A percentile compares a stretch with the other conserved stretches of the same genome.
Evolutionary conservation across 1,139 yeast genomes (phyloP).

Genomic region (Candida tropicalis): DNA sequence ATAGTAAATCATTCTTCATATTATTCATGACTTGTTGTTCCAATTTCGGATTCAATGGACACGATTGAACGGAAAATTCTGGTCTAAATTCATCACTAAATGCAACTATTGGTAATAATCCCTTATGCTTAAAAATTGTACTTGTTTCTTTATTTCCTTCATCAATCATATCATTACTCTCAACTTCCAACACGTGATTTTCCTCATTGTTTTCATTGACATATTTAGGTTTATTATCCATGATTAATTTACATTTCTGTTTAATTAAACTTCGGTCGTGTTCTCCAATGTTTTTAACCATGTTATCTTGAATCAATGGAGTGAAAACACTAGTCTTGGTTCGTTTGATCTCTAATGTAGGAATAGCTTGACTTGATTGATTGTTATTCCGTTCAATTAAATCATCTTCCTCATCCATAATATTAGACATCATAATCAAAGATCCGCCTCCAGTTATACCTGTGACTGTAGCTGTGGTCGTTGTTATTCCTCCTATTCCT

Average conservation of each 20-base stretch:
- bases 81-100: conserved; percentile 56
- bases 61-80: conserved; percentile 52
- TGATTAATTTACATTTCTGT: conserved; percentile 30
- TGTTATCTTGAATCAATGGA: conserved; percentile 25
- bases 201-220: conserved; percentile 5
- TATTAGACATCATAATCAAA: conserved; percentile 11
- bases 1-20: conserved; percentile 58
- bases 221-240: conserved; percentile 21
- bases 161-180: conserved; percentile 5
- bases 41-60: conserved; percentile 52
- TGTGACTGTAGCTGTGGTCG: neutral
- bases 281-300: conserved; percentile 23
- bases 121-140: conserved; percentile 22
- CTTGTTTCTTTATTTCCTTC: neutral
- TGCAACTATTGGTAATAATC: conserved; percentile 48
- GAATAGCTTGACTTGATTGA: neutral
- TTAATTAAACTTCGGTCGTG: conserved; percentile 28
- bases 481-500: conserved; percentile 4
- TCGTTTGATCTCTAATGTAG: conserved; percentile 26
- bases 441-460: neutral
- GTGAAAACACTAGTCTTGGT: conserved; percentile 29
- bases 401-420: conserved; percentile 13
- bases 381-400: neutral
- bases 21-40: conserved; percentile 53
- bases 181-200: conserved; percentile 8